Conservation (phyloP, 176 grass and related monocot genomes). For the Juncus inflexus region DNA sequence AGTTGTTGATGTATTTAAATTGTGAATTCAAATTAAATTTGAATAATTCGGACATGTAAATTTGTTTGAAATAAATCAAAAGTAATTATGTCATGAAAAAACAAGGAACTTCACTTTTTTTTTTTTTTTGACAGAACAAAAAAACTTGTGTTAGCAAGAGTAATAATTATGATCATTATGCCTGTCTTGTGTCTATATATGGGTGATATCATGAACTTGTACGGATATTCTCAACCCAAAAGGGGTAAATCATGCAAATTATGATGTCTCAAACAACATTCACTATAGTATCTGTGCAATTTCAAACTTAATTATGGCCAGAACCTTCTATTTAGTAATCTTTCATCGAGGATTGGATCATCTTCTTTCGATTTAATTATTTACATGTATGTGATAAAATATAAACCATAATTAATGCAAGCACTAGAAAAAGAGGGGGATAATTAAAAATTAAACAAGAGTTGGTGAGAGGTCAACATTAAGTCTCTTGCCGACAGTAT, state of each 20-base stretch:
- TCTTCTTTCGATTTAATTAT: too few relatives aligned
- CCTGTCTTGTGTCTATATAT: slow-evolving; percentile 15
- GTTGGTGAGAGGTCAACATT: slow-evolving; percentile 28
- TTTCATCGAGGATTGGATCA: too few relatives aligned
- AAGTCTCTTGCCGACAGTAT: slow-evolving; percentile 14
- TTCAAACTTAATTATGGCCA: too few relatives aligned
- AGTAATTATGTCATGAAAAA: too few relatives aligned
- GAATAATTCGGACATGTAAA: too few relatives aligned
- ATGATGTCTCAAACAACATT: slow-evolving; percentile 22
- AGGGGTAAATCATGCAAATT: slow-evolving; percentile 18
- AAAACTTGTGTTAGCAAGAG: slow-evolving; percentile 17
- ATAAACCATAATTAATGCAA: background rate
- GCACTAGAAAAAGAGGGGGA: background rate
- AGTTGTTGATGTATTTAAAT: too few relatives aligned
- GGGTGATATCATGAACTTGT: slow-evolving; percentile 28
- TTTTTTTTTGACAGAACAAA: background rate
- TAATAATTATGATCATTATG: slow-evolving; percentile 26
- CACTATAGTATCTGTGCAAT: too few relatives aligned
- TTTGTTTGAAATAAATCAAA: too few relatives aligned
- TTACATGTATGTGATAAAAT: too few relatives aligned
- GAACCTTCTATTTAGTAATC: too few relatives aligned
- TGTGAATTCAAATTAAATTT: too few relatives aligned
- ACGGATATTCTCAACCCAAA: slow-evolving; percentile 11
- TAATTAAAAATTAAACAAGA: slow-evolving; percentile 11
- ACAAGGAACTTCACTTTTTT: too few relatives aligned